phyloP scores from a whole-genome alignment of 2,329 filamentous ascomycete species.

The Cordyceps farinosa region DNA sequence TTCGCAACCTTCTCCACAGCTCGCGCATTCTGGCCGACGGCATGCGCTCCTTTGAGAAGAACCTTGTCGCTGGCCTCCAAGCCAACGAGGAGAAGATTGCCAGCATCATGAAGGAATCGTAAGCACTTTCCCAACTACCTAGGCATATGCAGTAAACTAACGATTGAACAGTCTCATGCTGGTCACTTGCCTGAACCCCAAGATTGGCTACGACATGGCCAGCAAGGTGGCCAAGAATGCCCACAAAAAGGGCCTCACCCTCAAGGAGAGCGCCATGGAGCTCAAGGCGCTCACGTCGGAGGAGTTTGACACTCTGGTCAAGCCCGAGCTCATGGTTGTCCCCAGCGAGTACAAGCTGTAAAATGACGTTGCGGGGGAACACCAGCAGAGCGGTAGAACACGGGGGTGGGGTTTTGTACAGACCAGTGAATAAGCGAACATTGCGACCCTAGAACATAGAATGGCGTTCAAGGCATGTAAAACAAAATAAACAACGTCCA shows the following conservation, averaged over 20 bases:
- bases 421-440: not conserved
- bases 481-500: not conserved
- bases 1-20: slow-evolving; percentile 92
- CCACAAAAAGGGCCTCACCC: slow-evolving; percentile 93
- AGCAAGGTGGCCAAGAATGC: slow-evolving; percentile 98
- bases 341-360: slow-evolving; percentile 62
- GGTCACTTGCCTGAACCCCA: slow-evolving; percentile 94
- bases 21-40: slow-evolving; percentile 81
- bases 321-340: slow-evolving; percentile 91
- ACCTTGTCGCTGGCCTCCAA: slow-evolving; percentile 81
- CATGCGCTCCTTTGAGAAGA: slow-evolving; percentile 93
- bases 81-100: slow-evolving; percentile 92
- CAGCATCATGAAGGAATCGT: slow-evolving; percentile 91
- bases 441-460: not conserved
- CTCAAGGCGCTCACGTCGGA: slow-evolving; percentile 81
- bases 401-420: not conserved
- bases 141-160: slow-evolving; percentile 20
- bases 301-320: slow-evolving; percentile 87
- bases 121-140: slow-evolving; percentile 36
- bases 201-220: slow-evolving; percentile 97
- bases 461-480: not conserved
- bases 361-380: not conserved
- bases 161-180: slow-evolving; percentile 75
- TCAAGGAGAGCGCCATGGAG: slow-evolving; percentile 93
- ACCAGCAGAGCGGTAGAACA: no score